phyloP scores from a whole-genome alignment of 2,329 filamentous ascomycete species.

The Aspergillus phoenicis region DNA sequence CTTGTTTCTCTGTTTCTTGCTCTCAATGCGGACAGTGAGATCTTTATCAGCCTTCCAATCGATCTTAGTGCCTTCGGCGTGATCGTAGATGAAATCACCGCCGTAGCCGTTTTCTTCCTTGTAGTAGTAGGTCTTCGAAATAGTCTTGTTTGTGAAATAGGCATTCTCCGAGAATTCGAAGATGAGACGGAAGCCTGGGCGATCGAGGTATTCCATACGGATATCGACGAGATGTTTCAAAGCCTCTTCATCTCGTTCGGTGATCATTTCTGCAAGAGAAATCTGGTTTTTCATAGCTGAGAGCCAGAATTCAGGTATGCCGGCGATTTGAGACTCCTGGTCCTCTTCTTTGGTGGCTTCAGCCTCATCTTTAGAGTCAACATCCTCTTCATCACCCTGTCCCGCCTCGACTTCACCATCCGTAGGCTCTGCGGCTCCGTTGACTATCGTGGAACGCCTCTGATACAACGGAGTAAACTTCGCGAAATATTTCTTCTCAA shows the following conservation, averaged over 20 bases:
- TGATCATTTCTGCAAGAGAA: slow-evolving; percentile 97
- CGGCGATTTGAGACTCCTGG: slow-evolving; percentile 59
- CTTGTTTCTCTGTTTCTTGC: slow-evolving; percentile 99
- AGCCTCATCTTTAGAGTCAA: slow-evolving; percentile 62
- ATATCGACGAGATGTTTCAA: slow-evolving; percentile 89
- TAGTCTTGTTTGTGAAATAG: slow-evolving; percentile 94
- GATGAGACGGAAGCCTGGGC: slow-evolving; percentile 95
- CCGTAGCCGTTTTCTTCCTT: slow-evolving; percentile 98
- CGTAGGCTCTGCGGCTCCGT: slow-evolving; percentile 81
- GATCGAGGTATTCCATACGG: slow-evolving; percentile 98
- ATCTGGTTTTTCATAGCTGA: slow-evolving; percentile 99
- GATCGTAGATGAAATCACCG: slow-evolving; percentile 99
- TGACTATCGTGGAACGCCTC: slow-evolving; percentile 91
- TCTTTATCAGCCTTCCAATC: slow-evolving; percentile 95
- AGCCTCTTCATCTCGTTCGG: slow-evolving; percentile 91
- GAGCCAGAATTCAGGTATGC: slow-evolving; percentile 99
- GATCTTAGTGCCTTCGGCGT: slow-evolving; percentile 97
- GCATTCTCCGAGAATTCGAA: slow-evolving; percentile 96
- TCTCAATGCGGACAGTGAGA: slow-evolving; percentile 90
- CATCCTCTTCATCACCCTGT: slow-evolving; percentile 73
- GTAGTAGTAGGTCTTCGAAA: slow-evolving; percentile 99
- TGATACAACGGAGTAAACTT: slow-evolving; percentile 98
- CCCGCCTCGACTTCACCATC: slow-evolving; percentile 85
- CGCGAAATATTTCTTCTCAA: slow-evolving; percentile 99
- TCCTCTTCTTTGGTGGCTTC: slow-evolving; percentile 51